Evolutionary conservation across 768 basidiomycete species (phyloP).

Genomic region (Mycena haematopus): DNA sequence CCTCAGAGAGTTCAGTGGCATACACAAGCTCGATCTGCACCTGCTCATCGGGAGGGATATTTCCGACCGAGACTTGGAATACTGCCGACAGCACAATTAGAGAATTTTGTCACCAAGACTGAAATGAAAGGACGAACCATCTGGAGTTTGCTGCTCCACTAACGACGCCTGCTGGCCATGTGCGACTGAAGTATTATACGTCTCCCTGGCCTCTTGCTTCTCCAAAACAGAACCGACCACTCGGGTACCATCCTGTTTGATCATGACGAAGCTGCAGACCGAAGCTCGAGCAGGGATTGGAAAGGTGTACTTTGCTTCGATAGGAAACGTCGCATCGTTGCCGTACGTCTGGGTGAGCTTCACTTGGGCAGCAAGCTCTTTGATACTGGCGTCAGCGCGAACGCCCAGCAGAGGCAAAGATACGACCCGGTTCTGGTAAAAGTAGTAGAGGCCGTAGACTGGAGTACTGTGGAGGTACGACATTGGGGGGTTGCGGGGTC

Average conservation of each 20-base stretch:
- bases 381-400: neutral
- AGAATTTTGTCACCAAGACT: neutral
- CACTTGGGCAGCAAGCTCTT: neutral
- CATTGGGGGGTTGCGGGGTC: too few relatives aligned
- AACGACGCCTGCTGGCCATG: constrained; percentile 24
- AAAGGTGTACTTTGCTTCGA: constrained; percentile 27
- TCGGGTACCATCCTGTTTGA: constrained; percentile 25
- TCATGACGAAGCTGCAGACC: constrained; percentile 19
- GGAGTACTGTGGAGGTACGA: too few relatives aligned
- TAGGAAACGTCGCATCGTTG: constrained; percentile 15
- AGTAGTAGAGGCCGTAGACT: neutral
- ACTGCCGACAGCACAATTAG: constrained; percentile 4
- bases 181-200: constrained; percentile 18
- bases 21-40: constrained; percentile 21
- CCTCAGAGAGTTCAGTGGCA: constrained; percentile 22
- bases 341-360: constrained; percentile 17
- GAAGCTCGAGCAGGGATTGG: constrained; percentile 21
- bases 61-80: constrained; percentile 24
- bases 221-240: constrained; percentile 25
- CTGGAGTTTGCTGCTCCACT: constrained; percentile 18
- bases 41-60: constrained; percentile 14
- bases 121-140: constrained; percentile 17
- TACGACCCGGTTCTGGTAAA: neutral
- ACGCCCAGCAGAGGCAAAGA: neutral
- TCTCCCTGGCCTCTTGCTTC: constrained; percentile 23